Conservation (phyloP, 2,329 filamentous ascomycete genomes). For the Incumbomyces delicatus region DNA sequence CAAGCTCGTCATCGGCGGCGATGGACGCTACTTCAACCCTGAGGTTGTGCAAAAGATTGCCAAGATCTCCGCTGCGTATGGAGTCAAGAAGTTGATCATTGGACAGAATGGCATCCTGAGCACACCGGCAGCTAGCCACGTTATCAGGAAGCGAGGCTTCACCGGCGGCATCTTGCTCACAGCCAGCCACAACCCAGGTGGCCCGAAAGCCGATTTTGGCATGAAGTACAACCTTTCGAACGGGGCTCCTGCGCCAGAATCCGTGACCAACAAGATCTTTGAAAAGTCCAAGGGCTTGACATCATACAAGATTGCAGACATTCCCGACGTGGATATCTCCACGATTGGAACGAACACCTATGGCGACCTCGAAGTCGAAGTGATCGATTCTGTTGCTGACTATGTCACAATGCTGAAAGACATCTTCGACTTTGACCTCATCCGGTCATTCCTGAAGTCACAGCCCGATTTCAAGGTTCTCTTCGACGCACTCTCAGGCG, state of each 20-base stretch:
- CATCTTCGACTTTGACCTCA: slow-evolving; percentile 95
- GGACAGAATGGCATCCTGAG: slow-evolving; percentile 94
- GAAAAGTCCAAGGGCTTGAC: slow-evolving; percentile 80
- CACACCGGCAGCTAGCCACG: slow-evolving; percentile 88
- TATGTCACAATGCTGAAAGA: slow-evolving; percentile 94
- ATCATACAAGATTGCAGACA: slow-evolving; percentile 83
- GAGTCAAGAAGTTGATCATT: slow-evolving; percentile 96
- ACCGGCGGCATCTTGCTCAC: slow-evolving; percentile 95
- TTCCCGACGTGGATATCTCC: slow-evolving; percentile 75
- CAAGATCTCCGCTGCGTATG: slow-evolving; percentile 93
- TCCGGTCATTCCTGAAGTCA: slow-evolving; percentile 80
- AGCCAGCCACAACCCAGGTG: slow-evolving; percentile 95
- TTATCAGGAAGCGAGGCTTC: slow-evolving; percentile 89
- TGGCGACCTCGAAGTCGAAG: slow-evolving; percentile 81
- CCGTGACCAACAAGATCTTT: slow-evolving; percentile 96
- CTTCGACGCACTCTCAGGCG: slow-evolving; percentile 88
- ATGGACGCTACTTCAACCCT: slow-evolving; percentile 94
- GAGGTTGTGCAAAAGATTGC: slow-evolving; percentile 95
- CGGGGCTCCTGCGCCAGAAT: slow-evolving; percentile 88
- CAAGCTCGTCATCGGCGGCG: slow-evolving; percentile 92
- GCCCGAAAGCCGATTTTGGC: slow-evolving; percentile 88
- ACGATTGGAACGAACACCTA: slow-evolving; percentile 77
- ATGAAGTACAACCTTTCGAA: slow-evolving; percentile 99
- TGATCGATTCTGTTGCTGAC: slow-evolving; percentile 86
- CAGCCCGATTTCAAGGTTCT: slow-evolving; percentile 93